Evolutionary conservation across 2,329 filamentous ascomycete species (phyloP).

Genomic region (Colletotrichum agaves): DNA sequence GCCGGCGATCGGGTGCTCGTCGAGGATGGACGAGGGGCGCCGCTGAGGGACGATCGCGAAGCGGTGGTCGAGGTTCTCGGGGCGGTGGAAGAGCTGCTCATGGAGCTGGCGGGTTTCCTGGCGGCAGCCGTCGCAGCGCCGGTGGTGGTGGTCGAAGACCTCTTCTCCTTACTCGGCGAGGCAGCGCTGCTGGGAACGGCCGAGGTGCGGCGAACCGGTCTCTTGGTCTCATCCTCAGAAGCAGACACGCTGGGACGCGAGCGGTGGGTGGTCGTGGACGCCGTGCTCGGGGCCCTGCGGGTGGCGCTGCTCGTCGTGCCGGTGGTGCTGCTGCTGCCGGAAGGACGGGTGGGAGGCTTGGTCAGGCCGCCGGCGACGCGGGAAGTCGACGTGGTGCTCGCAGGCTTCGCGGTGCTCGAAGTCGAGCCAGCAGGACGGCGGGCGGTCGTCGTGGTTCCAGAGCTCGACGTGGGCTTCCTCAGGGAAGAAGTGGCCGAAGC

Average conservation of each 20-base stretch:
- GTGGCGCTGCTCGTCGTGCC: constrained; percentile 45
- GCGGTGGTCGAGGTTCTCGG: constrained; percentile 32
- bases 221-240: constrained; percentile 62
- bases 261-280: constrained; percentile 55
- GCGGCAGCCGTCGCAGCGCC: constrained; percentile 45
- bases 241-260: constrained; percentile 60
- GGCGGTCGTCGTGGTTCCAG: constrained; percentile 45
- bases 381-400: constrained; percentile 44
- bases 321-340: constrained; percentile 46
- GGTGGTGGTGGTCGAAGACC: constrained; percentile 47
- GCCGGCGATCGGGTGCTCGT: constrained; percentile 45
- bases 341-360: constrained; percentile 61
- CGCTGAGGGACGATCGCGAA: constrained; percentile 31
- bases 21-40: constrained; percentile 41
- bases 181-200: constrained; percentile 52
- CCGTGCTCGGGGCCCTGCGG: constrained; percentile 46
- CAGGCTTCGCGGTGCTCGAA: constrained; percentile 44
- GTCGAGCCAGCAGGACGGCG: constrained; percentile 49
- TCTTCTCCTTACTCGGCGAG: constrained; percentile 46
- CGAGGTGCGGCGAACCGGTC: constrained; percentile 56
- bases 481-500: constrained; percentile 43
- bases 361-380: constrained; percentile 54
- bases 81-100: constrained; percentile 36
- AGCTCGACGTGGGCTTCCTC: constrained; percentile 47
- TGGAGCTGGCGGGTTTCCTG: constrained; percentile 43